Evolutionary conservation across 2,329 filamentous ascomycete species (phyloP), one percentile per base, ranked within the genome.

Genomic region (Albophoma yamanashiensis): DNA sequence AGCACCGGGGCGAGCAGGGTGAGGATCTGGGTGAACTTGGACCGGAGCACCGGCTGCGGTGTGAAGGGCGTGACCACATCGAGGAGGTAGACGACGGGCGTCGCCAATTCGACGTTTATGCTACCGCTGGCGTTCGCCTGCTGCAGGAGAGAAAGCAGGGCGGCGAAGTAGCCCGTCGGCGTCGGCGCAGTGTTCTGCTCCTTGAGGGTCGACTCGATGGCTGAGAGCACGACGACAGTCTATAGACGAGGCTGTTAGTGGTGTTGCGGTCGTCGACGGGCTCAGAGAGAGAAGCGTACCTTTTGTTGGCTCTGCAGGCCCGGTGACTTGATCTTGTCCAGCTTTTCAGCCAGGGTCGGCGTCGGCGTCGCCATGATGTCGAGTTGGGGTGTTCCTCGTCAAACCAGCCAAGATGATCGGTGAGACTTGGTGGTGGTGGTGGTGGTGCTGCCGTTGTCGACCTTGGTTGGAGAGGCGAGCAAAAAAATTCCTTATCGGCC

Each of bases 241-340:
- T 94, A 60, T 27, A 42, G 47, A 43, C 20, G 15, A 56, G 27
- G 38, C 20, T 27, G 39, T 57, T 17, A 60, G 50, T 59, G 31
- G 40, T 59, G 31, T 27, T 58, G 62, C 47, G 56, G 47, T 7
- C 4, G 62, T 59, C 52, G 55, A 64, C 22, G 63, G 58, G 59
- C 59, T 64, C 64, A 52, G 50, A 56, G 31, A 52, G 50, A 55
- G 31, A 20, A 22, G 73, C 79, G 67, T 78, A 94, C 92, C 83
- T 92, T 91, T 75, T 96, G 87, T 78, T 97, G 92, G 74, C 90
- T 96, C 76, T 97, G 91, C 69, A 97, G 85, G 76, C 96, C 96
- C 60, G 94, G 94, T 72, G 90, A 94, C 77, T 94, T 90, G 75
- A 97, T 97, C 84, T 95, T 97, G 79, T 93, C 90, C 73, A 99